A percentile compares a stretch with the other conserved stretches of the same genome.
Conservation (phyloP, 1,284 basidiomycete genomes). For the Microbotryum silenes-acaulis region DNA sequence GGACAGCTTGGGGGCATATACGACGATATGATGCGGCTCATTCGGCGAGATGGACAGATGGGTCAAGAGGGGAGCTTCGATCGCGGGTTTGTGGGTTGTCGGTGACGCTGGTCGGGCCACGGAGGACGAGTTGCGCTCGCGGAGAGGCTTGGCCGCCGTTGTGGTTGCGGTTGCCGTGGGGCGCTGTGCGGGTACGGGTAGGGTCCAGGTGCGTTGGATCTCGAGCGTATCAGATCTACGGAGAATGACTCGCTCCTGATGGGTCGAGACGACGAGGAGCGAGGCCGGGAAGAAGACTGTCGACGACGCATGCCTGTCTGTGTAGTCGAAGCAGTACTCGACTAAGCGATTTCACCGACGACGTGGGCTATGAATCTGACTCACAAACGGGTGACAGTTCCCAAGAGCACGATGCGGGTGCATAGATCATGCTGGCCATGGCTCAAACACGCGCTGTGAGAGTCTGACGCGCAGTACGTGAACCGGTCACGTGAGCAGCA, state of each 20-base stretch:
- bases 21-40: constrained; percentile 3
- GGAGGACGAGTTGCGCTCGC: neutral
- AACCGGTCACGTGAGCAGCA: too few species aligned
- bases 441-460: too few species aligned
- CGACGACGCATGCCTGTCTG: constrained; percentile 7
- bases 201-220: constrained; percentile 19
- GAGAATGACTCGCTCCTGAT: constrained; percentile 13
- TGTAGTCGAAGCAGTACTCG: neutral
- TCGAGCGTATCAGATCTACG: constrained; percentile 1
- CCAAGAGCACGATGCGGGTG: constrained; percentile 4
- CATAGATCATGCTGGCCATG: too few species aligned
- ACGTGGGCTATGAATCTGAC: neutral
- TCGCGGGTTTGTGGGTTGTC: neutral
- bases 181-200: neutral
- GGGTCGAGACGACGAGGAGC: constrained; percentile 5
- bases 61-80: constrained; percentile 1
- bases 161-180: neutral
- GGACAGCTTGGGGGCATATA: neutral
- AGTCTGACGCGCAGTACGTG: too few species aligned
- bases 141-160: neutral
- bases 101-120: neutral
- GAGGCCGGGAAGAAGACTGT: neutral
- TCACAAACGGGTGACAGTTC: constrained; percentile 18
- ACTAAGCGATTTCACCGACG: neutral
- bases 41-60: neutral